These are phyloP conservation scores for Mortierella polycephala DNA, from an alignment of 371 early-diverging fungal genomes.

Conservation along the genomic window DNA sequence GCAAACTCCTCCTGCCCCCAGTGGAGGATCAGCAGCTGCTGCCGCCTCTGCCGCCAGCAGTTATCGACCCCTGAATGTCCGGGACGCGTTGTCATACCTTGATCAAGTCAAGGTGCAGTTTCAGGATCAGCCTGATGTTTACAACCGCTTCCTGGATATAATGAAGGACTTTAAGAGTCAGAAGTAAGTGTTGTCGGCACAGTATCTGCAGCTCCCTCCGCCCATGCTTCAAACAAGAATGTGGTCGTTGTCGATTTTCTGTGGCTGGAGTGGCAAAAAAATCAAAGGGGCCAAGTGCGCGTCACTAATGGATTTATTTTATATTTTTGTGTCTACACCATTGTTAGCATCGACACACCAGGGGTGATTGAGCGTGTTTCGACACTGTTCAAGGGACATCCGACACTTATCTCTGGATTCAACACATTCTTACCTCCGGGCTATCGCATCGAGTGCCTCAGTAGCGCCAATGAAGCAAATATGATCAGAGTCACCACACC, in stretches of 20 bases:
- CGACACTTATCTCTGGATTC: conserved; percentile 95
- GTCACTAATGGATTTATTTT: conserved; percentile 10
- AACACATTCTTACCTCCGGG: conserved; percentile 99
- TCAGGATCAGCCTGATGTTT: conserved; percentile 92
- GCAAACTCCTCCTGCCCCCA: conserved; percentile 39
- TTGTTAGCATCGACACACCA: conserved; percentile 91
- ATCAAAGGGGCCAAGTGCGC: background rate
- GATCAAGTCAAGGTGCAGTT: conserved; percentile 98
- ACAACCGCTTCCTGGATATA: conserved; percentile 97
- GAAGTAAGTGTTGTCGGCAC: conserved; percentile 64
- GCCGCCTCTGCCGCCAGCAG: conserved; percentile 34
- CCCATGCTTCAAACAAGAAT: too few species aligned
- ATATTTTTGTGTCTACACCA: background rate
- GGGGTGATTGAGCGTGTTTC: conserved; percentile 99
- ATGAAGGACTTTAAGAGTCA: conserved; percentile 99
- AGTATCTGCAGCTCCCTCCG: background rate
- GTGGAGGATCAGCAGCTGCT: conserved; percentile 23
- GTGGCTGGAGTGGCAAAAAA: conserved; percentile 8
- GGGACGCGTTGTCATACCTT: conserved; percentile 97
- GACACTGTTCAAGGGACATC: conserved; percentile 93
- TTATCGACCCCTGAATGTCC: conserved; percentile 66
- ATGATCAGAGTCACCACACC: conserved; percentile 92
- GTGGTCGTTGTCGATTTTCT: background rate
- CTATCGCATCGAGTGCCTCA: conserved; percentile 87
- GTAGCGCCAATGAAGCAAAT: conserved; percentile 74